These are phyloP conservation scores for Diutina sp. DNA, from an alignment of 1,139 yeast species.

Conservation along the genomic window DNA sequence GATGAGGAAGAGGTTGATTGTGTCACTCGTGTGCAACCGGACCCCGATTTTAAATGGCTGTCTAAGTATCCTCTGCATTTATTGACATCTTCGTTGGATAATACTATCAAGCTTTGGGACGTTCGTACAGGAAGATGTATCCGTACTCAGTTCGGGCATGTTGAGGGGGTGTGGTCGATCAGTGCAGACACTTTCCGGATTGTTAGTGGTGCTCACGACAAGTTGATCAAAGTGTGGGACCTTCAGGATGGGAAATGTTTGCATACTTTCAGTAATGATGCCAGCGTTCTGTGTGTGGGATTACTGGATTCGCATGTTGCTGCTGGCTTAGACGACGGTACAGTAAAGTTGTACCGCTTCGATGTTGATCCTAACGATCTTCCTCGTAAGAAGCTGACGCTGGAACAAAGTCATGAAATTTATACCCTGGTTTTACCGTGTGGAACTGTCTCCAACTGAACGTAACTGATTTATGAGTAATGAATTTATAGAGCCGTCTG, in stretches of 20 bases:
- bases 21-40: background rate
- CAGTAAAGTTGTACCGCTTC: conserved; percentile 71
- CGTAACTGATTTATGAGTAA: background rate
- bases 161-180: conserved; percentile 95
- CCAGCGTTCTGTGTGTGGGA: conserved; percentile 79
- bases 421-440: background rate
- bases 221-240: conserved; percentile 89
- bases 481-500: background rate
- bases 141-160: conserved; percentile 91
- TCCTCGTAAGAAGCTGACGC: background rate
- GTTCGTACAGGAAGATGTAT: conserved; percentile 76
- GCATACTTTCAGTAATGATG: conserved; percentile 72
- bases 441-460: background rate
- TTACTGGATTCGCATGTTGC: conserved; percentile 83
- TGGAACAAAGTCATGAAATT: background rate
- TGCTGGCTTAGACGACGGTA: conserved; percentile 81
- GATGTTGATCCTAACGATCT: conserved; percentile 17
- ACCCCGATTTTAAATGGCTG: background rate
- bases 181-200: conserved; percentile 92
- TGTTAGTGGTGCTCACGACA: conserved; percentile 88
- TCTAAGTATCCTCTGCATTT: conserved; percentile 61
- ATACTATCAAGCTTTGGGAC: conserved; percentile 91
- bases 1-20: conserved; percentile 16
- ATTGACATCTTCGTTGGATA: conserved; percentile 79
- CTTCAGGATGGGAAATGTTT: conserved; percentile 85